phyloP scores from a whole-genome alignment of 2,329 filamentous ascomycete species.

The Paecilomyces sp. region DNA sequence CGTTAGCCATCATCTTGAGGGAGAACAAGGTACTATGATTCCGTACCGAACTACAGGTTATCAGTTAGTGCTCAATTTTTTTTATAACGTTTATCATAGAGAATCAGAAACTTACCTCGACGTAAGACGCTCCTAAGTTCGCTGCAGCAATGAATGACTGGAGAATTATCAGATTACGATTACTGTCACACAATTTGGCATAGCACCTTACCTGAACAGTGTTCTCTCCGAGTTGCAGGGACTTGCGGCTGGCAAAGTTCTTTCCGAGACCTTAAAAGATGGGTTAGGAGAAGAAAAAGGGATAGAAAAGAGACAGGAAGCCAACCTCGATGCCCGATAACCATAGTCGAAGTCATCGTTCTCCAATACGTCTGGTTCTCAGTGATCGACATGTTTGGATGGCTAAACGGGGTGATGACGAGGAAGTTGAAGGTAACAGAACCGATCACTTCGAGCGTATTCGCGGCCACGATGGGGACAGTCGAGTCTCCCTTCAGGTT shows the following conservation, averaged over 20 bases:
- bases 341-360: constrained; percentile 81
- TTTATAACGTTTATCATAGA: not conserved
- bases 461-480: constrained; percentile 80
- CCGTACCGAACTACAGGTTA: constrained; percentile 17
- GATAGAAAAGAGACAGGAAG: constrained; percentile 5
- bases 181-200: not conserved
- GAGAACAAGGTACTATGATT: not conserved
- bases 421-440: constrained; percentile 95
- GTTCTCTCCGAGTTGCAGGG: constrained; percentile 91
- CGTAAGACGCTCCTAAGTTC: constrained; percentile 73
- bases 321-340: constrained; percentile 57
- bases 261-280: constrained; percentile 75
- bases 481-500: constrained; percentile 87
- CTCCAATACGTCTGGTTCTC: constrained; percentile 95
- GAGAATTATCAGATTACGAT: constrained; percentile 8
- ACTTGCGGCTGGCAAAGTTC: constrained; percentile 75
- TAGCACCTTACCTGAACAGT: constrained; percentile 56
- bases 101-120: constrained; percentile 45
- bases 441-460: constrained; percentile 81
- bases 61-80: constrained; percentile 5
- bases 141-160: constrained; percentile 91
- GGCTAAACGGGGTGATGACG: constrained; percentile 86
- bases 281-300: constrained; percentile 12
- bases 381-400: constrained; percentile 88
- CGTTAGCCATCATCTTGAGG: constrained; percentile 56